phyloP scores from a whole-genome alignment of 768 basidiomycete genomes.

The Floccularia luteovirens region DNA sequence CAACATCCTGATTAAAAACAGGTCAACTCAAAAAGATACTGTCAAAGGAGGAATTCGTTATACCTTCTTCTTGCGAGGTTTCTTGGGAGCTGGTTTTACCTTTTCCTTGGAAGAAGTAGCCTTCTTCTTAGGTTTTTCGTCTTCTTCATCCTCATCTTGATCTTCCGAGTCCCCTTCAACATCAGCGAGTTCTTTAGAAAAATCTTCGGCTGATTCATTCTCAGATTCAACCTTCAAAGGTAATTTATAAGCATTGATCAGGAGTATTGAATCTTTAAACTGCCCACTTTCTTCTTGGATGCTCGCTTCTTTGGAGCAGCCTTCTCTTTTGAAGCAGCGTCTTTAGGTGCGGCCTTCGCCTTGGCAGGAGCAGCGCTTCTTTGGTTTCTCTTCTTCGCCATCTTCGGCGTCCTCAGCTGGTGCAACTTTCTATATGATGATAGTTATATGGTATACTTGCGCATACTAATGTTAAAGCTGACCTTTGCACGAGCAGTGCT shows the following conservation, averaged over 20 bases:
- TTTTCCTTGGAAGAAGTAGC: slow-evolving; percentile 29
- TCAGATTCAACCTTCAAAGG: slow-evolving; percentile 18
- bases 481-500: slow-evolving; percentile 23
- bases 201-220: slow-evolving; percentile 37
- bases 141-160: slow-evolving; percentile 28
- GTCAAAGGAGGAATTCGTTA: background rate
- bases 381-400: slow-evolving; percentile 37
- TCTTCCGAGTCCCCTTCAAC: slow-evolving; percentile 29
- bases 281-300: slow-evolving; percentile 33
- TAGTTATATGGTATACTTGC: slow-evolving; percentile 14
- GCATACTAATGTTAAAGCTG: slow-evolving; percentile 7
- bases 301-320: slow-evolving; percentile 38
- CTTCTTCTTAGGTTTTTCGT: slow-evolving; percentile 38
- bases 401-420: slow-evolving; percentile 17
- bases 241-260: background rate
- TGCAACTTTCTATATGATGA: slow-evolving; percentile 11
- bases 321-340: slow-evolving; percentile 37
- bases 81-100: slow-evolving; percentile 7
- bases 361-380: slow-evolving; percentile 35
- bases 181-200: slow-evolving; percentile 30
- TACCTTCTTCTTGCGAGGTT: slow-evolving; percentile 16
- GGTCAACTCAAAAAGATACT: slow-evolving; percentile 13
- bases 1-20: slow-evolving; percentile 11
- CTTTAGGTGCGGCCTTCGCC: no score
- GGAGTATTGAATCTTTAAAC: slow-evolving; percentile 3